Evolutionary conservation across 163 green algal species (phyloP).

Genomic region (Scenedesmus sp.): DNA sequence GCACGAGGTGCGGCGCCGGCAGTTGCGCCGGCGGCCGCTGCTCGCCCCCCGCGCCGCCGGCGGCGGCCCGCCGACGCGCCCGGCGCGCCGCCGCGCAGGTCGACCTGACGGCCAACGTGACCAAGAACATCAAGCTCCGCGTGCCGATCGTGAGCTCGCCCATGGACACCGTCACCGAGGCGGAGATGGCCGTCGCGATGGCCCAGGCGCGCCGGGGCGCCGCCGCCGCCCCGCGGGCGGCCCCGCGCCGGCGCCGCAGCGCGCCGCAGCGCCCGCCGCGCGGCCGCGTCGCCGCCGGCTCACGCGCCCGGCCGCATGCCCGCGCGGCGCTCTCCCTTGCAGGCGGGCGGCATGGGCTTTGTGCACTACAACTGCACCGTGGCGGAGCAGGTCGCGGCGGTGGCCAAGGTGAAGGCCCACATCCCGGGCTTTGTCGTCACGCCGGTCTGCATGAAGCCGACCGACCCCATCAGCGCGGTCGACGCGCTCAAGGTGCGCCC

Average conservation of each 20-base stretch:
- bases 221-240: background rate
- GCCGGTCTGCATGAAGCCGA: constrained; percentile 61
- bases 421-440: constrained; percentile 63
- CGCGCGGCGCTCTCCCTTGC: constrained; percentile 27
- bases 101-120: constrained; percentile 84
- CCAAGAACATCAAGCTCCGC: constrained; percentile 85
- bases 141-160: constrained; percentile 92
- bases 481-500: constrained; percentile 69
- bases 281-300: too few relatives aligned
- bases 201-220: constrained; percentile 60
- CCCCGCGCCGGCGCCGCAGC: background rate
- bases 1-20: constrained; percentile 75
- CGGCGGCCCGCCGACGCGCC: background rate
- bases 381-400: constrained; percentile 87
- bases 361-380: constrained; percentile 98
- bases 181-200: constrained; percentile 96
- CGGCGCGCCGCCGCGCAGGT: constrained; percentile 66
- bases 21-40: background rate
- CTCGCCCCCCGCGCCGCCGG: background rate
- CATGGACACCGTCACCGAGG: constrained; percentile 99
- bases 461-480: constrained; percentile 68
- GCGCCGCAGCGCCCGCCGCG: background rate
- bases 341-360: constrained; percentile 95
- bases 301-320: too few relatives aligned
- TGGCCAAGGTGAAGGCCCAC: constrained; percentile 74